Conservation (phyloP, 768 basidiomycete genomes). For the Mycena albidolilacea region DNA sequence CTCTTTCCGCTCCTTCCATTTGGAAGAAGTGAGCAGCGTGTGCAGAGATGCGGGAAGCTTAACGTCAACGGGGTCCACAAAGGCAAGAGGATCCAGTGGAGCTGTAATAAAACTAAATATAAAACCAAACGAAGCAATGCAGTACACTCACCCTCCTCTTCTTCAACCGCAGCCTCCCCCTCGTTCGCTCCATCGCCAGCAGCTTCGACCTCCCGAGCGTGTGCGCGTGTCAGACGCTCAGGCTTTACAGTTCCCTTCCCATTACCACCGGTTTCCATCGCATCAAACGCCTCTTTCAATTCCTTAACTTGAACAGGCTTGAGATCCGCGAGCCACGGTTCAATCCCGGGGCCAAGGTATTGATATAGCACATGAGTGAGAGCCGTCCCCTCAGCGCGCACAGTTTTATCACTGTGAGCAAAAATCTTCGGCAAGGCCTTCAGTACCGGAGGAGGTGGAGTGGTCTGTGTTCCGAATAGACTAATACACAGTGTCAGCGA, state of each 20-base stretch:
- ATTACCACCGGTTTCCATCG: conserved; percentile 86
- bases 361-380: conserved; percentile 87
- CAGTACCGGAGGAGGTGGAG: conserved; percentile 84
- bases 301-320: conserved; percentile 99
- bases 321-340: conserved; percentile 88
- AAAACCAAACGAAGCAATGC: conserved; percentile 9
- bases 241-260: conserved; percentile 88
- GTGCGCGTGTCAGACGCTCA: conserved; percentile 81
- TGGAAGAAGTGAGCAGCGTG: conserved; percentile 84
- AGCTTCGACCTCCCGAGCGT: conserved; percentile 79
- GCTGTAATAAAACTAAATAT: conserved; percentile 56
- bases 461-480: conserved; percentile 82
- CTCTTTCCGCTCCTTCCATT: conserved; percentile 99
- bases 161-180: conserved; percentile 56
- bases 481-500: conserved; percentile 56
- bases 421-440: conserved; percentile 95
- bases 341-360: conserved; percentile 87
- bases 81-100: conserved; percentile 80
- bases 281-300: conserved; percentile 90
- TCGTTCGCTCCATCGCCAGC: conserved; percentile 49
- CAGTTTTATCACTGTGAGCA: conserved; percentile 93
- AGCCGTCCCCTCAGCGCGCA: conserved; percentile 90
- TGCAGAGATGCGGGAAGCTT: conserved; percentile 85
- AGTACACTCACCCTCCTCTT: conserved; percentile 60
- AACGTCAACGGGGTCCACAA: conserved; percentile 88